Base-by-base conservation (phyloP, 1,139 yeast species). In the Debaryomycetaceae sp. region DNA sequence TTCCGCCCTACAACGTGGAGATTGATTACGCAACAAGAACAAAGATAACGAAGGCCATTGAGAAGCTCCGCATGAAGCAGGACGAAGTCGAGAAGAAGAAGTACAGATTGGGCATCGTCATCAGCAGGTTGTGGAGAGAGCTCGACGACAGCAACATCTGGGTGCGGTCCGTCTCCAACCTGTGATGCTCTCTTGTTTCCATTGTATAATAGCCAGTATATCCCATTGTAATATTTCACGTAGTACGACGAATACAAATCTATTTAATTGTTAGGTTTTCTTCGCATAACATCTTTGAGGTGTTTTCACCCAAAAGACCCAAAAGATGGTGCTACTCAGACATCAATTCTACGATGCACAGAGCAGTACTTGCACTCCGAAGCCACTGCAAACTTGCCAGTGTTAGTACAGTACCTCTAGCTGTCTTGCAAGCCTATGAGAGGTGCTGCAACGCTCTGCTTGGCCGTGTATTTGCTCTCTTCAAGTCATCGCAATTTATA, bases 1-100 rank as follows among this genome's bases (percentile, higher is more conserved):
- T 72, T 34, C 78, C 78, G 3, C 78, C 78, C 1, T 67, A 61
- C 48, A 71, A 70, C 44, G 74, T 70, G 32, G 76, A 72, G 43
- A 58, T 71, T 19, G 77, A 72, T 47, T 72, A 69, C 43, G 59
- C 63, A 11, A 71, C 77, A 5, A 52, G 77, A 37, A 59, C 57
- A 28, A 72, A 72, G 50, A 71, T 72, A 31, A 59, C 61, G 18
- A 61, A 57, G 37, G 76, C 76, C n/a, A 69, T 72, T 31, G 73
- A 66, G 34, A 71, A 70, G 51, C 60, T 72, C 46, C 51, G 53
- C 17, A 60, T 55, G 58, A 69, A 66, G 47, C 67, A 63, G 41
- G 78, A 72, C 46, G 77, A 72, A 46, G 48, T 70, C 32, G 70
- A 65, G 36, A 70, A 67, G 60, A 68, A 67, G 47, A 70, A 67